phyloP scores from a whole-genome alignment of 108 stramenopile genomes.

The Skeletonema potamos region DNA sequence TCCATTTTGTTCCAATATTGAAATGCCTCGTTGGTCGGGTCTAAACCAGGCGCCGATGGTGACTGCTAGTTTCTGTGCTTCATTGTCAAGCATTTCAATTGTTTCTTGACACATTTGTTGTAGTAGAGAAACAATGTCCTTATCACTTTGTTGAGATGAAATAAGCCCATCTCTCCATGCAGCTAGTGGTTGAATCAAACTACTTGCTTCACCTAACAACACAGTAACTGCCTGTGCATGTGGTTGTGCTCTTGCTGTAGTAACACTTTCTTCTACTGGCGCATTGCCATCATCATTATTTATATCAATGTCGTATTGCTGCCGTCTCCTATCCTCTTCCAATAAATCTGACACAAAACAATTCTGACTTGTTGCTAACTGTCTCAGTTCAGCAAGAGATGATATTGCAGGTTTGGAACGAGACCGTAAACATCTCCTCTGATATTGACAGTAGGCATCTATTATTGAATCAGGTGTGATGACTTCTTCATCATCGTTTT shows the following conservation, averaged over 20 bases:
- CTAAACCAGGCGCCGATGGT: slow-evolving; percentile 76
- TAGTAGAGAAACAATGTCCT: slow-evolving; percentile 7
- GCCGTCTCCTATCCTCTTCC: slow-evolving; percentile 31
- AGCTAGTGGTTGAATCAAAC: slow-evolving; percentile 79
- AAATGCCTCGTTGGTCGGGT: slow-evolving; percentile 47
- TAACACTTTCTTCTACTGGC: slow-evolving; percentile 31
- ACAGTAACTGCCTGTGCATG: slow-evolving; percentile 70
- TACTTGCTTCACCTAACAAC: slow-evolving; percentile 71
- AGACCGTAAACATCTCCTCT: slow-evolving; percentile 65
- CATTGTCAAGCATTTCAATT: slow-evolving; percentile 59
- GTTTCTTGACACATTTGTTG: slow-evolving; percentile 51
- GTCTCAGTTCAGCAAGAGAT: slow-evolving; percentile 45
- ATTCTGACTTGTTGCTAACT: slow-evolving; percentile 38
- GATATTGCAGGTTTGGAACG: slow-evolving; percentile 76
- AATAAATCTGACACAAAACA: slow-evolving; percentile 41
- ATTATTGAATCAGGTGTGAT: slow-evolving; percentile 31
- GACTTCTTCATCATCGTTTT: slow-evolving; percentile 15
- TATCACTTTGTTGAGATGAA: slow-evolving; percentile 8
- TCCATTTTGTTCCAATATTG: slow-evolving; percentile 12
- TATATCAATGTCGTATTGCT: slow-evolving; percentile 28
- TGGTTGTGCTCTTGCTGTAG: slow-evolving; percentile 34
- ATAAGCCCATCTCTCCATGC: slow-evolving; percentile 67
- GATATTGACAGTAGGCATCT: slow-evolving; percentile 60
- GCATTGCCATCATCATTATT: slow-evolving; percentile 47
- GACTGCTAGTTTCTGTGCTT: slow-evolving; percentile 63